These are phyloP conservation scores for Diutina sp. DNA, from an alignment of 1,139 yeast species.

Conservation along the genomic window DNA sequence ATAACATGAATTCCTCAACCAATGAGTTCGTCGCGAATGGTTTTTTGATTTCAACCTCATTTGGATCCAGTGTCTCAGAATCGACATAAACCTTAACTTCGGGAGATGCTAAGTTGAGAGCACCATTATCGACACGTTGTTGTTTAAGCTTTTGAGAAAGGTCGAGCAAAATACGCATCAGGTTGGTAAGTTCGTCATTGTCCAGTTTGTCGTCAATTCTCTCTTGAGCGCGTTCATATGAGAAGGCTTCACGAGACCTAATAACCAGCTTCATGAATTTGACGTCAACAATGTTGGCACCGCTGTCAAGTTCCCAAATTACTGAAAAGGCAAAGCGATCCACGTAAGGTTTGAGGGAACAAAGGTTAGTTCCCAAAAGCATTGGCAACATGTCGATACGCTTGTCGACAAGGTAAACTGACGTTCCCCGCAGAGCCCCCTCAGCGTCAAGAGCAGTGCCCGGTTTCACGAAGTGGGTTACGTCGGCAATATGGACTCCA, in stretches of 20 bases:
- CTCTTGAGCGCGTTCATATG: slow-evolving; percentile 86
- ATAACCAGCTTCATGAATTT: slow-evolving; percentile 82
- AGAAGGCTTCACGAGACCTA: slow-evolving; percentile 85
- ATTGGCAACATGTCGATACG: slow-evolving; percentile 98
- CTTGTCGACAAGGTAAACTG: slow-evolving; percentile 95
- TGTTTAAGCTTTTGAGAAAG: slow-evolving; percentile 79
- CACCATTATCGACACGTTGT: slow-evolving; percentile 87
- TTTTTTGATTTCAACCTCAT: slow-evolving; percentile 86
- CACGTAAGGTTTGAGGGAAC: slow-evolving; percentile 90
- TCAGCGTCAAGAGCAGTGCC: slow-evolving; percentile 87
- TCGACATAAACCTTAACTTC: slow-evolving; percentile 97
- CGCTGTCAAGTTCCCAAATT: slow-evolving; percentile 82
- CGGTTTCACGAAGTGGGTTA: slow-evolving; percentile 91
- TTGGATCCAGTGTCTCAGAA: slow-evolving; percentile 93
- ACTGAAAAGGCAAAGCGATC: slow-evolving; percentile 95
- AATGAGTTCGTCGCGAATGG: slow-evolving; percentile 83
- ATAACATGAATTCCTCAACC: slow-evolving; percentile 96
- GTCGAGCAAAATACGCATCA: slow-evolving; percentile 71
- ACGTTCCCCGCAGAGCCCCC: slow-evolving; percentile 95
- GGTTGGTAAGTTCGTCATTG: slow-evolving; percentile 74
- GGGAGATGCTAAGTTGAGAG: slow-evolving; percentile 91
- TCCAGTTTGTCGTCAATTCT: slow-evolving; percentile 75
- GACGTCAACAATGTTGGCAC: slow-evolving; percentile 78
- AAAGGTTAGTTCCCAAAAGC: slow-evolving; percentile 87
- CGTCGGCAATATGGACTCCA: slow-evolving; percentile 99